Conservation (phyloP, 75 land plant species). For the Chamaecyparis obtusa region DNA sequence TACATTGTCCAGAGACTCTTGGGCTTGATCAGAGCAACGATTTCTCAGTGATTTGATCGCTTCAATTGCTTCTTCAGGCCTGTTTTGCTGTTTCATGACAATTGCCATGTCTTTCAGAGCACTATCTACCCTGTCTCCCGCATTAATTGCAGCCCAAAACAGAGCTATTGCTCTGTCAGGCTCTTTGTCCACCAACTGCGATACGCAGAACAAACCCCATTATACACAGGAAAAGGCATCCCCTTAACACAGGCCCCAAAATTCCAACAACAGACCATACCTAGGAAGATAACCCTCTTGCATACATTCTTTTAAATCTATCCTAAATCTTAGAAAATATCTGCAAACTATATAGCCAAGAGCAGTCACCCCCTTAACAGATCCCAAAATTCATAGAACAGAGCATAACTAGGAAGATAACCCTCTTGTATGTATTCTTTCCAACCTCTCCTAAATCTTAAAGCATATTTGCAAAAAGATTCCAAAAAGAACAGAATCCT, state of each 20-base stretch:
- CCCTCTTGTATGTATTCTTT: neutral
- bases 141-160: conserved; percentile 98
- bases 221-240: neutral
- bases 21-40: conserved; percentile 96
- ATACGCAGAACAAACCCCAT: neutral
- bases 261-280: neutral
- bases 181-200: conserved; percentile 90
- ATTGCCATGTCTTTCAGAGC: conserved; percentile 99
- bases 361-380: neutral
- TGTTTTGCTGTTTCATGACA: conserved; percentile 97
- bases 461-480: neutral
- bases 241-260: neutral
- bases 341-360: neutral
- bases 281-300: neutral
- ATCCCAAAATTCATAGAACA: neutral
- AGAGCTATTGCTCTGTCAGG: conserved; percentile 88
- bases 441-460: neutral
- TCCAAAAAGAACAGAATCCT: no score
- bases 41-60: conserved; percentile 86
- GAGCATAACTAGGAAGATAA: neutral
- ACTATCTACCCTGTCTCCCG: conserved; percentile 95
- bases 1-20: conserved; percentile 94
- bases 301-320: neutral
- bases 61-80: conserved; percentile 96
- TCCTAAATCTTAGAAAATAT: neutral